Conservation (phyloP, 768 basidiomycete genomes). For the Sarcodon aspratus region DNA sequence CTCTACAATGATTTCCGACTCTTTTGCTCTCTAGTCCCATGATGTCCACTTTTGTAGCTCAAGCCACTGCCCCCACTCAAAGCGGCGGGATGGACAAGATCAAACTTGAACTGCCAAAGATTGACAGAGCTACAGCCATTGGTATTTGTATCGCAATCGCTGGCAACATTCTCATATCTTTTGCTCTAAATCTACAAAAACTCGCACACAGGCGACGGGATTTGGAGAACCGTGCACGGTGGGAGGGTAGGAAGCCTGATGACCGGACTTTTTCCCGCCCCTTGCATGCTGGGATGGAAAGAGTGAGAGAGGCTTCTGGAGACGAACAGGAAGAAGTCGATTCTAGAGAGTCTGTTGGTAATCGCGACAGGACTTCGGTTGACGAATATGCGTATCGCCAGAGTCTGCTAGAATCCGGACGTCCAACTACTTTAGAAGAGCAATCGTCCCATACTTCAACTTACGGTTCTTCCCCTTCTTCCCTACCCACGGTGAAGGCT, state of each 20-base stretch:
- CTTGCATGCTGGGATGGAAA: constrained; percentile 3
- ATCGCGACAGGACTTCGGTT: no score
- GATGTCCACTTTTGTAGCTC: background rate
- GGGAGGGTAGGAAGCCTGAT: background rate
- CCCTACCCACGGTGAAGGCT: no score
- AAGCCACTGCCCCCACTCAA: constrained; percentile 1
- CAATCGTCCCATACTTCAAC: no score
- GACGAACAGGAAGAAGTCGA: constrained; percentile 12
- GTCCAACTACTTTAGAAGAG: no score
- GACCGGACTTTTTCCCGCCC: background rate
- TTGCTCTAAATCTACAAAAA: constrained; percentile 90
- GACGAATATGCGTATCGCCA: no score
- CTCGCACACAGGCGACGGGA: constrained; percentile 73
- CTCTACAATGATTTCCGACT: background rate
- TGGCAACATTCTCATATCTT: constrained; percentile 82
- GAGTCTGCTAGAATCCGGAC: no score
- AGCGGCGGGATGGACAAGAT: constrained; percentile 10
- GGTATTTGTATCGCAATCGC: constrained; percentile 77
- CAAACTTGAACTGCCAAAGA: constrained; percentile 40
- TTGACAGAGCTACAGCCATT: constrained; percentile 46
- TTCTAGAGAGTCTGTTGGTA: no score
- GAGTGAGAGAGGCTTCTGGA: constrained; percentile 1
- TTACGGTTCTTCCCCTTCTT: no score
- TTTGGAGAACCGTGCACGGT: constrained; percentile 11
- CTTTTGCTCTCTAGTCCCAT: background rate